Percentiles rank a stretch among this genome's conserved stretches.
These are phyloP conservation scores for Huntiella decipiens DNA, from an alignment of 2,329 filamentous ascomycete species.

Conservation along the genomic window DNA sequence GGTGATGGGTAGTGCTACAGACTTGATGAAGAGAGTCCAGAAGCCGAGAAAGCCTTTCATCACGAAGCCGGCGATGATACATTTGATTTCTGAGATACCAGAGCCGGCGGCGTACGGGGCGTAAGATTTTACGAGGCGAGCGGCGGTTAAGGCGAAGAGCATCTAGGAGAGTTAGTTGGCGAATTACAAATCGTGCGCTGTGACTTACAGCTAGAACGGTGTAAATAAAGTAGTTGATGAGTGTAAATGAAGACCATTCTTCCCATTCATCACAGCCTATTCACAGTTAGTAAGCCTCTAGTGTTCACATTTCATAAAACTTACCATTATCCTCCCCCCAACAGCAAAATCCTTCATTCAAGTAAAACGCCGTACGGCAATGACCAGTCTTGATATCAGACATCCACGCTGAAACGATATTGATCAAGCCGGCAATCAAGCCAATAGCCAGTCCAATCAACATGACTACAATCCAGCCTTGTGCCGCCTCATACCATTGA, in stretches of 20 bases:
- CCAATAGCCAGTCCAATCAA: slow-evolving; percentile 86
- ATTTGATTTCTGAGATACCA: slow-evolving; percentile 97
- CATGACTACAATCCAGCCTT: slow-evolving; percentile 95
- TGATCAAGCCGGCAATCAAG: slow-evolving; percentile 77
- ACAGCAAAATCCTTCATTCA: slow-evolving; percentile 95
- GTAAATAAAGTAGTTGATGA: slow-evolving; percentile 74
- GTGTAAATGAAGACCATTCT: slow-evolving; percentile 60
- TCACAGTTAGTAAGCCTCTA: background rate
- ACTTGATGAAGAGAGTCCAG: slow-evolving; percentile 88
- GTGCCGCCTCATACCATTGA: slow-evolving; percentile 85
- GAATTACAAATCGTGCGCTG: background rate
- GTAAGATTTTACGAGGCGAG: slow-evolving; percentile 71
- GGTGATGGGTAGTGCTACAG: slow-evolving; percentile 69
- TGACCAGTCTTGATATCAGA: slow-evolving; percentile 92
- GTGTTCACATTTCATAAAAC: slow-evolving; percentile 9
- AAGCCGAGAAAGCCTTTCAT: slow-evolving; percentile 96
- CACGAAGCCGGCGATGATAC: slow-evolving; percentile 94
- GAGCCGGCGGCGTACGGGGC: slow-evolving; percentile 92
- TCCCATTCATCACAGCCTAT: slow-evolving; percentile 75
- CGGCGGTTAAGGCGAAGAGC: slow-evolving; percentile 64
- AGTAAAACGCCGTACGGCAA: slow-evolving; percentile 85
- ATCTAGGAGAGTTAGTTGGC: slow-evolving; percentile 27
- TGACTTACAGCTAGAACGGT: slow-evolving; percentile 56
- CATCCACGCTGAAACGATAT: slow-evolving; percentile 93
- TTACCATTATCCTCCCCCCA: slow-evolving; percentile 79